A percentile compares a stretch with the other conserved stretches of the same genome.
Evolutionary conservation across 768 basidiomycete species (phyloP).

Genomic region (Baorangia bicolor): DNA sequence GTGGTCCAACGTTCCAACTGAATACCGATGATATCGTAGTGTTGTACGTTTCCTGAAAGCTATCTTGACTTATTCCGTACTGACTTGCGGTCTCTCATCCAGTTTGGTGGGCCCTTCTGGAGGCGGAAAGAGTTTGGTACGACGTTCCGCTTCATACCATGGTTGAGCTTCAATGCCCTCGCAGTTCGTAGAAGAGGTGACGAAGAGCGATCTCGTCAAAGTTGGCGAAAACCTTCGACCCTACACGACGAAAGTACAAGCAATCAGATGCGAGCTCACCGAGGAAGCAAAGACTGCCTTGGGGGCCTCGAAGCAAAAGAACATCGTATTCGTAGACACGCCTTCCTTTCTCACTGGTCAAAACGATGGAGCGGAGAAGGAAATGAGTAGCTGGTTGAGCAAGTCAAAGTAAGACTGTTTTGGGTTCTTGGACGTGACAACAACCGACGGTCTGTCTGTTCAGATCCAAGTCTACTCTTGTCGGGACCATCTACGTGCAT

Average conservation of each 20-base stretch:
- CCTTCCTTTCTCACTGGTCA: slow-evolving; percentile 14
- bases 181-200: slow-evolving; percentile 12
- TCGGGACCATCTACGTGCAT: slow-evolving; percentile 19
- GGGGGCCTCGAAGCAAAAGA: background rate
- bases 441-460: background rate
- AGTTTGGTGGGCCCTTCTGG: slow-evolving; percentile 22
- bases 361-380: background rate
- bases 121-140: slow-evolving; percentile 21
- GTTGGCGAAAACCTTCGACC: background rate
- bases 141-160: background rate
- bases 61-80: background rate
- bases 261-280: slow-evolving; percentile 11
- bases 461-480: slow-evolving; percentile 7
- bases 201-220: background rate
- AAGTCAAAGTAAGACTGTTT: background rate
- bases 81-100: background rate
- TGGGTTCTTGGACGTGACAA: background rate
- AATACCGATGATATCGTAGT: slow-evolving; percentile 15
- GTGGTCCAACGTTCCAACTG: background rate
- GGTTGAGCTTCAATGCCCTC: background rate
- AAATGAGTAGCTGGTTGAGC: slow-evolving; percentile 7
- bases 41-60: slow-evolving; percentile 11
- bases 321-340: slow-evolving; percentile 24
- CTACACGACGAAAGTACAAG: background rate
- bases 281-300: background rate